phyloP scores from a whole-genome alignment of 176 grass and related monocot genomes.

The Urochloa ruziziensis region DNA sequence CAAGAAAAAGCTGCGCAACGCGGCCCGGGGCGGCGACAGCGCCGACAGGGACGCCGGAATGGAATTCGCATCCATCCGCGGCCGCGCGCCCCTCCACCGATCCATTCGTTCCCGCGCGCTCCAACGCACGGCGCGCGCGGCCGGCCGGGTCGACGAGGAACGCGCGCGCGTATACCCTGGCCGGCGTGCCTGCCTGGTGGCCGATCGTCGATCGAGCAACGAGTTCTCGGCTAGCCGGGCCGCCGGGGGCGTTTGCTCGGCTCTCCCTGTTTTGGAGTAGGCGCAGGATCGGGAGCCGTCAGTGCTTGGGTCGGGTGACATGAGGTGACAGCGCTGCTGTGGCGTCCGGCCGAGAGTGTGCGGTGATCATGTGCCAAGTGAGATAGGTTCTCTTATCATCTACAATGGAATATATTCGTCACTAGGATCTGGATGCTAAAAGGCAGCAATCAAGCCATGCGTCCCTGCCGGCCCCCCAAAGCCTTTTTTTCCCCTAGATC shows the following conservation, averaged over 20 bases:
- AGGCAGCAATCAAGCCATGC: background rate
- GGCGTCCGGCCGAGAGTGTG: background rate
- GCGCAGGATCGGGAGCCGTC: background rate
- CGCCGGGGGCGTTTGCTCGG: too few species aligned
- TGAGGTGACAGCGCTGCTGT: background rate
- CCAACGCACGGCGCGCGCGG: background rate
- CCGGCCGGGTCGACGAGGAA: too few species aligned
- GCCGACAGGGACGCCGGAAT: conserved; percentile 14
- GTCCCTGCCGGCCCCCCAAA: background rate
- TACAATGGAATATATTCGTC: conserved; percentile 32
- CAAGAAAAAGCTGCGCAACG: conserved; percentile 15
- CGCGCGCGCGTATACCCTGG: too few species aligned
- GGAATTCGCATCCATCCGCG: background rate
- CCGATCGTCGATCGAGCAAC: background rate
- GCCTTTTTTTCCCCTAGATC: background rate
- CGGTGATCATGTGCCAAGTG: background rate
- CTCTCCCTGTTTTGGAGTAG: background rate
- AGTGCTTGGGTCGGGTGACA: background rate
- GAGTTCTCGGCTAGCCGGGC: background rate
- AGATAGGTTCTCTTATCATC: conserved; percentile 19
- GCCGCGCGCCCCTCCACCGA: background rate
- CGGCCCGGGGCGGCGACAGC: background rate
- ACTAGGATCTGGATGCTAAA: background rate
- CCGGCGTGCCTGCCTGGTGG: background rate
- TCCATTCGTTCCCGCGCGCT: background rate